Evolutionary conservation across 441 rosid species (phyloP).

Genomic region (Codiaeum variegatum): DNA sequence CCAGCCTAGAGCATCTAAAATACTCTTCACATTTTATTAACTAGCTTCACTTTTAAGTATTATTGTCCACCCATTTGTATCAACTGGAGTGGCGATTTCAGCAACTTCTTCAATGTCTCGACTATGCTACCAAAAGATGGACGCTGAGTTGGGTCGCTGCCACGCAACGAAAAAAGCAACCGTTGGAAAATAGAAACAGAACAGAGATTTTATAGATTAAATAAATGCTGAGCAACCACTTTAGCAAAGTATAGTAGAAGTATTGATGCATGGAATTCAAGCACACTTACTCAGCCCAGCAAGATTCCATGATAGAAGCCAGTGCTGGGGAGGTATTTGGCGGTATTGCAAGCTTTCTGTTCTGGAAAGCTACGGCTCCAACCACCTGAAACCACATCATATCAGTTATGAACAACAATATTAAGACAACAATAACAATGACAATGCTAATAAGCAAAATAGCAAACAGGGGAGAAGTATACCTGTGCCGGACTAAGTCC

Average conservation of each 20-base stretch:
- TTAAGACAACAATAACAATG: background rate
- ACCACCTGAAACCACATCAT: constrained; percentile 54
- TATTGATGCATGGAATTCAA: background rate
- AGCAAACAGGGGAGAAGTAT: background rate
- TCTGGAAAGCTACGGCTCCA: constrained; percentile 97
- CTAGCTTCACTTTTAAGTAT: background rate
- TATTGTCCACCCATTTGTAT: constrained; percentile 54
- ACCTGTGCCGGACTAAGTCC: constrained; percentile 97
- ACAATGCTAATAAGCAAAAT: background rate
- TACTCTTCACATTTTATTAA: background rate
- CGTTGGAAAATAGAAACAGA: constrained; percentile 2
- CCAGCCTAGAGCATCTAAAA: background rate
- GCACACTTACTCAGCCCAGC: constrained; percentile 81
- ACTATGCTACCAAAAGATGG: constrained; percentile 72
- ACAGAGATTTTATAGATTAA: background rate
- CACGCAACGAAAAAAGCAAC: background rate
- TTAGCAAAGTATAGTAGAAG: background rate
- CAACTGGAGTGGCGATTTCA: constrained; percentile 67
- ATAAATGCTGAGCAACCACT: background rate
- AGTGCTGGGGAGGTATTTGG: constrained; percentile 60
- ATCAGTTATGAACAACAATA: background rate
- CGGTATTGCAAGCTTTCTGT: constrained; percentile 80
- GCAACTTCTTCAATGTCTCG: constrained; percentile 63
- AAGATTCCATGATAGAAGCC: constrained; percentile 92
- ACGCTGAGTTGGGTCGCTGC: constrained; percentile 68